Evolutionary conservation across 768 basidiomycete genomes (phyloP).

Genomic region (Dioszegia hungarica): DNA sequence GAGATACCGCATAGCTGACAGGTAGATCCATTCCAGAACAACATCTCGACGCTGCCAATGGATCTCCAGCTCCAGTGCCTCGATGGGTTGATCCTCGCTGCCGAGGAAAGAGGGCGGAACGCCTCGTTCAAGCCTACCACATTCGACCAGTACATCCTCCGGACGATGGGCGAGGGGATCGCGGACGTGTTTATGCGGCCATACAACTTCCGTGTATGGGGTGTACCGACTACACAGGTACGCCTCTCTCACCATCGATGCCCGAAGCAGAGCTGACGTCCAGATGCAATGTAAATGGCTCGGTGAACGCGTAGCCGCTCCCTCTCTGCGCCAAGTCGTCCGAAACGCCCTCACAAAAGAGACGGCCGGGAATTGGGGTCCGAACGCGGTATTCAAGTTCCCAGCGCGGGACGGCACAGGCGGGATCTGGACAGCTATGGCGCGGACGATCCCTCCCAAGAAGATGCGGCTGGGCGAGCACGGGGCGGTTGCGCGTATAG

Average conservation of each 20-base stretch:
- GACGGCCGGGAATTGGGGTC: constrained; percentile 49
- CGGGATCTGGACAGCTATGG: constrained; percentile 51
- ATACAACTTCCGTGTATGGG: constrained; percentile 53
- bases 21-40: constrained; percentile 49
- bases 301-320: constrained; percentile 51
- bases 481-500: constrained; percentile 15
- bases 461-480: constrained; percentile 21
- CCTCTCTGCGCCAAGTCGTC: constrained; percentile 48
- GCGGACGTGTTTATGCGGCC: constrained; percentile 51
- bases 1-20: too few relatives aligned
- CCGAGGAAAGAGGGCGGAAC: constrained; percentile 40
- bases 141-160: constrained; percentile 51
- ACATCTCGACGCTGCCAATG: constrained; percentile 49
- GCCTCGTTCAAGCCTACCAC: constrained; percentile 43
- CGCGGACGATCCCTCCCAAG: constrained; percentile 3
- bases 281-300: constrained; percentile 53
- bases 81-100: constrained; percentile 50
- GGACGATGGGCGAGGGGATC: constrained; percentile 49
- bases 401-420: constrained; percentile 50
- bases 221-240: constrained; percentile 47
- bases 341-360: constrained; percentile 49
- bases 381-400: constrained; percentile 52
- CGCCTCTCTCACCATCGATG: constrained; percentile 1
- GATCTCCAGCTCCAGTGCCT: constrained; percentile 48
- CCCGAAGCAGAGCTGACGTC: not conserved